A percentile compares a stretch with the other conserved stretches of the same genome.
phyloP scores from a whole-genome alignment of 140 eudicot genomes.

The Erigeron philadelphicus region DNA sequence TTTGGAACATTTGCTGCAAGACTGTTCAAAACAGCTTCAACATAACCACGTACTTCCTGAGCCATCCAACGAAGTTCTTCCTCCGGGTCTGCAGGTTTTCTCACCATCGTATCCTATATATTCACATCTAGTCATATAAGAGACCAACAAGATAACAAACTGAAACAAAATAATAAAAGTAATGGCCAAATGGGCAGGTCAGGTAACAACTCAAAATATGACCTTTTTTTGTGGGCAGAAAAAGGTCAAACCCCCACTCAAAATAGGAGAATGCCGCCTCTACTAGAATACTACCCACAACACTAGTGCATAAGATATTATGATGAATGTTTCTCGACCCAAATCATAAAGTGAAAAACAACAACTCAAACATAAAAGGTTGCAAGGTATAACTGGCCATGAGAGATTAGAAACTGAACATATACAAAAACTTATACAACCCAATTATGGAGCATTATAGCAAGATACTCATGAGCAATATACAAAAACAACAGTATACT shows the following conservation, averaged over 20 bases:
- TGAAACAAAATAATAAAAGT: background rate
- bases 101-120: conserved; percentile 70
- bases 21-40: conserved; percentile 97
- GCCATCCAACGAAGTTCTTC: conserved; percentile 99
- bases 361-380: background rate
- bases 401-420: background rate
- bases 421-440: background rate
- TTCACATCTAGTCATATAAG: background rate
- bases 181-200: too few relatives aligned
- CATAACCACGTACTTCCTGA: conserved; percentile 98
- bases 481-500: conserved; percentile 18
- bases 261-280: too few relatives aligned
- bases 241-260: too few relatives aligned
- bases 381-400: conserved; percentile 8
- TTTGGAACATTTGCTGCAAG: conserved; percentile 99
- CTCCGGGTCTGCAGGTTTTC: conserved; percentile 96
- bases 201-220: too few relatives aligned
- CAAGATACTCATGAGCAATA: background rate
- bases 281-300: background rate
- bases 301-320: too few relatives aligned
- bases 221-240: too few relatives aligned
- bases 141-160: background rate
- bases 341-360: too few relatives aligned
- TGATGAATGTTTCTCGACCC: too few relatives aligned
- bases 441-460: background rate